These are phyloP conservation scores for Chrysosporium keratinophilum DNA, from an alignment of 2,329 filamentous ascomycete genomes.

Conservation along the genomic window DNA sequence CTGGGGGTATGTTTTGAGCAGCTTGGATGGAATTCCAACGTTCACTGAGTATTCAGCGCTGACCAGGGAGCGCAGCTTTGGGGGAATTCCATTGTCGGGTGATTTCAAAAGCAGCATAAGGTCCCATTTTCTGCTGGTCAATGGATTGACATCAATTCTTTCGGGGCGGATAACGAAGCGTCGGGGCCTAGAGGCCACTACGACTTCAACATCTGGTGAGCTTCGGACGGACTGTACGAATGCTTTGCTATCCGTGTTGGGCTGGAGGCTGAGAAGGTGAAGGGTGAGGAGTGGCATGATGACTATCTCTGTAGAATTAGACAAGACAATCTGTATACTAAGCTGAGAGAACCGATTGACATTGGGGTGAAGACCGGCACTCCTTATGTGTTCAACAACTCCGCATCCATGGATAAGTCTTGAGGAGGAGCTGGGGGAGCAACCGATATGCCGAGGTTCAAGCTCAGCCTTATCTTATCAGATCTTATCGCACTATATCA, in stretches of 20 bases:
- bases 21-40: slow-evolving; percentile 29
- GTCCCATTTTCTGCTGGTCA: slow-evolving; percentile 28
- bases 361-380: no score
- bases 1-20: slow-evolving; percentile 23
- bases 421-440: not conserved
- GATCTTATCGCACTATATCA: not conserved
- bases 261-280: slow-evolving; percentile 26
- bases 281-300: slow-evolving; percentile 30
- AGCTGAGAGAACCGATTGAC: no score
- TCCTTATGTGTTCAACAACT: no score
- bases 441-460: slow-evolving; percentile 2
- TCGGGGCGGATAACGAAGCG: slow-evolving; percentile 30
- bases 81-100: slow-evolving; percentile 18
- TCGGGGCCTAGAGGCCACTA: slow-evolving; percentile 30
- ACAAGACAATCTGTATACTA: no score
- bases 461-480: not conserved
- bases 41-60: slow-evolving; percentile 26
- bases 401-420: no score
- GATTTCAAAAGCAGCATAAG: slow-evolving; percentile 29
- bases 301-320: not conserved
- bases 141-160: slow-evolving; percentile 22
- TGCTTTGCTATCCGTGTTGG: slow-evolving; percentile 18
- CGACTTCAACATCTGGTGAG: slow-evolving; percentile 20
- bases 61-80: slow-evolving; percentile 16
- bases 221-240: slow-evolving; percentile 25